phyloP scores from a whole-genome alignment of 1,139 yeast genomes.

The Geotrichum macrosporum region DNA sequence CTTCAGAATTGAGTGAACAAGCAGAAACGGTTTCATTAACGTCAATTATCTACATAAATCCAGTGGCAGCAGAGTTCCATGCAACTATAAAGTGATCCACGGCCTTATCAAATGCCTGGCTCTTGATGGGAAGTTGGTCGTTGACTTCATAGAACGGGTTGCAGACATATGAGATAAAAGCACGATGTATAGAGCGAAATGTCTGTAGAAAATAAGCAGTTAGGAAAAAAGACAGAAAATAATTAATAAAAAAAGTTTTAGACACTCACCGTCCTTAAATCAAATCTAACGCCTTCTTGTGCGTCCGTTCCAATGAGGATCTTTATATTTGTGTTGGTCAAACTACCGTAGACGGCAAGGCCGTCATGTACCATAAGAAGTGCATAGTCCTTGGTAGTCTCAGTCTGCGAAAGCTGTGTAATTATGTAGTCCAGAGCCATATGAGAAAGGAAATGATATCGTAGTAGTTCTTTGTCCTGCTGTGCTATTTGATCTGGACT shows the following conservation, averaged over 20 bases:
- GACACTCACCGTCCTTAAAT: constrained; percentile 30
- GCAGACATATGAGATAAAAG: constrained; percentile 38
- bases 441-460: constrained; percentile 41
- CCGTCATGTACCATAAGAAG: constrained; percentile 42
- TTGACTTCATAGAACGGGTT: constrained; percentile 39
- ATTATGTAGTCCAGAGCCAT: constrained; percentile 43
- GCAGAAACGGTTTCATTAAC: background rate
- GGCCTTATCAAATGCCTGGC: constrained; percentile 31
- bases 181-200: constrained; percentile 36
- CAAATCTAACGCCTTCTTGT: constrained; percentile 31
- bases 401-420: constrained; percentile 31
- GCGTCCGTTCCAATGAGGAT: constrained; percentile 40
- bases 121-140: constrained; percentile 28
- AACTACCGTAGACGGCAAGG: constrained; percentile 41
- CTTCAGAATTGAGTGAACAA: too few relatives aligned
- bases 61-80: constrained; percentile 27
- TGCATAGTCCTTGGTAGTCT: constrained; percentile 34
- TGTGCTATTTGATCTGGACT: constrained; percentile 21
- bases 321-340: constrained; percentile 41
- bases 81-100: constrained; percentile 28
- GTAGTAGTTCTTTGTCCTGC: constrained; percentile 26
- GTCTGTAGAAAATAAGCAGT: constrained; percentile 27
- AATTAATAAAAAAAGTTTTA: background rate
- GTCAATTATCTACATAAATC: constrained; percentile 14
- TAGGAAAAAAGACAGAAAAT: background rate